These are phyloP conservation scores for Bolboschoenus planiculmis DNA, from an alignment of 176 grass and related monocot genomes.

Conservation along the genomic window DNA sequence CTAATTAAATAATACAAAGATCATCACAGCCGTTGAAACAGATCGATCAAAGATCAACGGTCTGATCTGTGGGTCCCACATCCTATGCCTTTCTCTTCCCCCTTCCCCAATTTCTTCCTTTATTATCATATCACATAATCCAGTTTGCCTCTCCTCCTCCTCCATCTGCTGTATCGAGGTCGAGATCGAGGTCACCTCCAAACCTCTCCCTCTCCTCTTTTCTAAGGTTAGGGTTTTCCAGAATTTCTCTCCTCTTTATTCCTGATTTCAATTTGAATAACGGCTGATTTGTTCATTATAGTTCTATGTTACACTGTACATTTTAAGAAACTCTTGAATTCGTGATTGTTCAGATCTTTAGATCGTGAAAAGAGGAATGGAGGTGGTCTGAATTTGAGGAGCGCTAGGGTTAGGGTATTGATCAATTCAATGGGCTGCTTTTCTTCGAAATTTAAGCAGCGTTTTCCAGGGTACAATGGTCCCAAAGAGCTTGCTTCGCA, in stretches of 20 bases:
- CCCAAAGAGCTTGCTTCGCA: slow-evolving; percentile 19
- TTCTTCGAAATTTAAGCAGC: background rate
- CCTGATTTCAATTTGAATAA: background rate
- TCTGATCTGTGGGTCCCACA: background rate
- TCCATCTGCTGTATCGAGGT: background rate
- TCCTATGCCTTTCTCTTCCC: background rate
- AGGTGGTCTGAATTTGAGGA: background rate
- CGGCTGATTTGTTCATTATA: background rate
- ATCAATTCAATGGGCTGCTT: slow-evolving; percentile 18
- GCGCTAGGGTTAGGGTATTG: background rate
- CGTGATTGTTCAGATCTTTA: background rate
- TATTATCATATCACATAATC: background rate
- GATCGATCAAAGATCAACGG: background rate
- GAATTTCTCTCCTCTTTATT: background rate
- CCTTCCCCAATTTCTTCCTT: background rate
- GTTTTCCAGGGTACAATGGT: slow-evolving; percentile 17
- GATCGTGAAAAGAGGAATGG: slow-evolving; percentile 10
- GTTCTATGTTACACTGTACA: background rate
- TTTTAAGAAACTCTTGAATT: background rate
- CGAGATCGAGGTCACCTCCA: background rate
- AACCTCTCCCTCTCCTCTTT: background rate
- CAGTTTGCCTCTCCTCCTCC: background rate
- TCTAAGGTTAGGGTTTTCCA: background rate
- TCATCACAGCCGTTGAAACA: slow-evolving; percentile 13
- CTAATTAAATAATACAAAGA: background rate